Evolutionary conservation across 106 monocot species (phyloP).

Genomic region (Narthecium ossifragum): DNA sequence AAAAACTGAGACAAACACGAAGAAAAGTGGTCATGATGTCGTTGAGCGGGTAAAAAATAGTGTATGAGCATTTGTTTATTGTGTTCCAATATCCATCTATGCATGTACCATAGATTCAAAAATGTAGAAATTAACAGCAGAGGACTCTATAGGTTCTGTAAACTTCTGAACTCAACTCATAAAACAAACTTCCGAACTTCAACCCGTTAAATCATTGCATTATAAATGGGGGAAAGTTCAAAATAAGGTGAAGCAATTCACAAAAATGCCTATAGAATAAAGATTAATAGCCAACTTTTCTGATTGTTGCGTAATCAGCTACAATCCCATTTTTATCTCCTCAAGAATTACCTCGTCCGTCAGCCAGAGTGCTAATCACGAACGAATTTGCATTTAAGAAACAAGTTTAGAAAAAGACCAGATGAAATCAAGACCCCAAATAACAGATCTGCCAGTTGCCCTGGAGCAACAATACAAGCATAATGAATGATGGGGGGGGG

Average conservation of each 20-base stretch:
- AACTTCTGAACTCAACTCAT: too few relatives aligned
- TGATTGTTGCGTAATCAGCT: neutral
- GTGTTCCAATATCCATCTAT: too few relatives aligned
- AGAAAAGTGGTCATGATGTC: neutral
- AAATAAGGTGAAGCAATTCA: too few relatives aligned
- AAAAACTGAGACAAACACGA: constrained; percentile 33
- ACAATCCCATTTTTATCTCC: neutral
- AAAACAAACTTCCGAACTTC: neutral
- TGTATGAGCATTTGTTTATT: neutral
- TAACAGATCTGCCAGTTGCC: neutral
- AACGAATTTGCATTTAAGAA: neutral
- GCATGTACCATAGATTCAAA: too few relatives aligned
- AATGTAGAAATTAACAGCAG: too few relatives aligned
- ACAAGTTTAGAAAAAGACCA: neutral
- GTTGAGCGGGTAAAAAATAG: neutral
- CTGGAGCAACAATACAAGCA: neutral
- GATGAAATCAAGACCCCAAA: neutral
- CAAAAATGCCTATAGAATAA: neutral
- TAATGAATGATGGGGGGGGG: neutral
- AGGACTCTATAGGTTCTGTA: too few relatives aligned
- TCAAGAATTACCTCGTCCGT: too few relatives aligned
- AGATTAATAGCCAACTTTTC: neutral
- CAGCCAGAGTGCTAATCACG: neutral
- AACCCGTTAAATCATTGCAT: neutral
- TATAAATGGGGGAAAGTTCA: neutral